Percentiles rank a stretch among this genome's conserved stretches.
These are phyloP conservation scores for sorghum (Sorghum bicolor) DNA, from an alignment of 176 grass and related monocot species.

Conservation along the genomic window Sorghum_bicolor_NCBIv3 NC_012877.2:1973001-1973500, in stretches of 20 bases:
- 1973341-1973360: neutral
- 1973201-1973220: neutral
- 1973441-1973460: neutral
- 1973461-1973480: conserved; percentile 1
- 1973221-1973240: neutral
- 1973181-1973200: neutral
- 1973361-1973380: neutral
- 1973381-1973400: neutral
- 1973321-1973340: neutral
- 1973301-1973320: neutral
- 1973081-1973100: neutral
- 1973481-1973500: conserved; percentile 14
- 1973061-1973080: neutral
- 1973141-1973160: neutral
- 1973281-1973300: neutral
- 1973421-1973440: neutral
- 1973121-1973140: neutral
- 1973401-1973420: neutral
- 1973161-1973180: neutral
- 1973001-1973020: neutral
- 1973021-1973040: neutral
- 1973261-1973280: neutral
- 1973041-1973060: neutral
- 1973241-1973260: neutral
- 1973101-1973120: neutral